These are phyloP conservation scores for Fusarium sp. DNA, from an alignment of 2,329 filamentous ascomycete species.

Conservation along the genomic window DNA sequence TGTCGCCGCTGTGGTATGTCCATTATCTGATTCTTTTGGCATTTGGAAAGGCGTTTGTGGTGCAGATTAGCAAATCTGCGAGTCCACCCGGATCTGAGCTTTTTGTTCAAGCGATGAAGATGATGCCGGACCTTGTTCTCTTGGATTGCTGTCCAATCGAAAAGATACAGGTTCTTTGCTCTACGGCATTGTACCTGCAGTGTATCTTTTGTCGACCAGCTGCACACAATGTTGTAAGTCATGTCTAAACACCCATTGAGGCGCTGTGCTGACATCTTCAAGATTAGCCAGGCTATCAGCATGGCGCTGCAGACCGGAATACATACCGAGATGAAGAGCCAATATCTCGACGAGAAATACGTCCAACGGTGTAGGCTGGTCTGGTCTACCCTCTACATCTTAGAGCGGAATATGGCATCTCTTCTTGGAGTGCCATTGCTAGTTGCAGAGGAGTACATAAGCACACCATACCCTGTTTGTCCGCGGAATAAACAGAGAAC, in stretches of 20 bases:
- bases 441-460: background rate
- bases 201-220: background rate
- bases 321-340: background rate
- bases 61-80: background rate
- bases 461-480: background rate
- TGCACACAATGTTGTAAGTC: background rate
- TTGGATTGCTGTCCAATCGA: background rate
- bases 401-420: background rate
- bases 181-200: background rate
- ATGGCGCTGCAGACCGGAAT: background rate
- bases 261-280: background rate
- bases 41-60: background rate
- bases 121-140: background rate
- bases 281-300: background rate
- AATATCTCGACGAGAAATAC: background rate
- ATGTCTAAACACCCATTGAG: too few species aligned
- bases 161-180: background rate
- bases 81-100: background rate
- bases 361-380: background rate
- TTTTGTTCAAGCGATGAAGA: background rate
- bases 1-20: background rate
- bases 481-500: background rate
- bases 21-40: background rate
- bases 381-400: background rate
- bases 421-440: background rate